phyloP scores from a whole-genome alignment of 2,329 filamentous ascomycete genomes.

The Fusarium tuaranense region DNA sequence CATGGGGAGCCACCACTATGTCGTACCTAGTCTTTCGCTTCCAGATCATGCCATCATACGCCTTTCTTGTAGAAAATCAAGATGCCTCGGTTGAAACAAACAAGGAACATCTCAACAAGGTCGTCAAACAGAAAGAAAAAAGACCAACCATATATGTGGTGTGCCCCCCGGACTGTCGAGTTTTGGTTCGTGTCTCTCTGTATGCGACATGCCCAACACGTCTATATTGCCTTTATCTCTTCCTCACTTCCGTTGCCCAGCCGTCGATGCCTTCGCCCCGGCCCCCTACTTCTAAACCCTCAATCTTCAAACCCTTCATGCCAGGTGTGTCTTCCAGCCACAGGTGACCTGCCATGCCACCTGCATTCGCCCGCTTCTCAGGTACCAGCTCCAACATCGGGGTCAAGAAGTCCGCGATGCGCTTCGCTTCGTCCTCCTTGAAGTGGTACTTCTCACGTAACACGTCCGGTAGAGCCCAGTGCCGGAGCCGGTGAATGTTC shows the following conservation, averaged over 20 bases:
- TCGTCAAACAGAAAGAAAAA: conserved; percentile 30
- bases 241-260: conserved; percentile 91
- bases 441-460: conserved; percentile 98
- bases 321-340: conserved; percentile 89
- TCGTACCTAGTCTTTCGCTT: conserved; percentile 13
- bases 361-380: conserved; percentile 91
- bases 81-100: conserved; percentile 30
- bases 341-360: conserved; percentile 88
- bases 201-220: conserved; percentile 35
- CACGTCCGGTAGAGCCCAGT: conserved; percentile 95
- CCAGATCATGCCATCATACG: conserved; percentile 24
- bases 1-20: conserved; percentile 3
- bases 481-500: conserved; percentile 95
- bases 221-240: conserved; percentile 65
- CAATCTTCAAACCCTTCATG: conserved; percentile 84
- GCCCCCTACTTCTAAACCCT: conserved; percentile 80
- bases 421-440: conserved; percentile 81
- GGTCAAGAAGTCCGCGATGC: conserved; percentile 82
- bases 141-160: conserved; percentile 22
- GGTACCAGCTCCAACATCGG: conserved; percentile 94
- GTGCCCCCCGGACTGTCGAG: conserved; percentile 26
- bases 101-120: conserved; percentile 21
- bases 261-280: conserved; percentile 94
- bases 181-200: conserved; percentile 36
- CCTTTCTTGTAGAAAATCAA: conserved; percentile 17